Conservation (phyloP, 495 filamentous ascomycete genomes). For the Talaromyces borbonicus region DNA sequence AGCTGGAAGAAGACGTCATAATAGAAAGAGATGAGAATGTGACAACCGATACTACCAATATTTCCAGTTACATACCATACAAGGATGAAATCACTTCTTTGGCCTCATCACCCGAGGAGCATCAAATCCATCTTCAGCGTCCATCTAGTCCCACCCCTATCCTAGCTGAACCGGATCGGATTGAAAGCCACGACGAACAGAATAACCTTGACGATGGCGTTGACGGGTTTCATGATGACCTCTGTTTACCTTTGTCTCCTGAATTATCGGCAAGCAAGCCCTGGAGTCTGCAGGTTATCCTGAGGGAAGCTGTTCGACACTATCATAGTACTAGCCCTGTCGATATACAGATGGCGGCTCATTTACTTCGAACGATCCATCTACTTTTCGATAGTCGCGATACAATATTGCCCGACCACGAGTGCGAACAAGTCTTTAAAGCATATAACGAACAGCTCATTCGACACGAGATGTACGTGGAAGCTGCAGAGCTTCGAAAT, state of each 20-base stretch:
- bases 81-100: slow-evolving; percentile 15
- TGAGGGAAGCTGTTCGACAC: slow-evolving; percentile 34
- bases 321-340: slow-evolving; percentile 33
- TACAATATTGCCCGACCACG: slow-evolving; percentile 33
- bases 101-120: slow-evolving; percentile 14
- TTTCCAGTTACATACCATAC: not conserved
- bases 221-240: slow-evolving; percentile 16
- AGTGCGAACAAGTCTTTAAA: slow-evolving; percentile 44
- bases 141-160: slow-evolving; percentile 32
- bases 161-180: slow-evolving; percentile 27
- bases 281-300: slow-evolving; percentile 39
- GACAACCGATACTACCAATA: not conserved
- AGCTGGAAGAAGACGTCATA: slow-evolving; percentile 8
- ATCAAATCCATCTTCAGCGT: slow-evolving; percentile 27
- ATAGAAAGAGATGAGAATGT: slow-evolving; percentile 1
- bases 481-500: slow-evolving; percentile 60
- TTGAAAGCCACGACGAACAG: slow-evolving; percentile 10
- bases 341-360: slow-evolving; percentile 38
- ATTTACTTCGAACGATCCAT: slow-evolving; percentile 36
- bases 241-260: slow-evolving; percentile 22
- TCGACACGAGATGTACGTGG: slow-evolving; percentile 52
- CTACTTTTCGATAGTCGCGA: slow-evolving; percentile 30
- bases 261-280: slow-evolving; percentile 27
- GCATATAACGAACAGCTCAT: slow-evolving; percentile 57
- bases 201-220: not conserved